Percentiles rank a stretch among this genome's conserved stretches.
phyloP scores from a whole-genome alignment of 208 protist genomes.

The Jaenimonas drosophilae region DNA sequence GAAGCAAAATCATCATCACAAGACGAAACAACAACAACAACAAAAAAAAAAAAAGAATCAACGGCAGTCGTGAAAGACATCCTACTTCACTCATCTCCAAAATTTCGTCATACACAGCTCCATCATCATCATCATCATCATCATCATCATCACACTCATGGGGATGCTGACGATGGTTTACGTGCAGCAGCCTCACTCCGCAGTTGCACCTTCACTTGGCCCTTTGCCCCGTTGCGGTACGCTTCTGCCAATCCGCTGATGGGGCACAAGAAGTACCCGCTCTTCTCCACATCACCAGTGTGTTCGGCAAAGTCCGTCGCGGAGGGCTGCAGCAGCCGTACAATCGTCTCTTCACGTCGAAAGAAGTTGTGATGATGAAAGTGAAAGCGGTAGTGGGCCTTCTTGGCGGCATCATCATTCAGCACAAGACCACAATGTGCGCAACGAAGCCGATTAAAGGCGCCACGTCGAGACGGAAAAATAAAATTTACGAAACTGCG shows the following conservation, averaged over 20 bases:
- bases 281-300: slow-evolving; percentile 15
- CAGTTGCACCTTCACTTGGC: slow-evolving; percentile 22
- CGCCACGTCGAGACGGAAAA: slow-evolving; percentile 24
- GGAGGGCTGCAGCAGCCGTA: slow-evolving; percentile 57
- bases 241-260: slow-evolving; percentile 31
- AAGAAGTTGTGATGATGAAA: slow-evolving; percentile 54
- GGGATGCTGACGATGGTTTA: not conserved
- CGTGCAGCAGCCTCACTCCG: slow-evolving; percentile 8
- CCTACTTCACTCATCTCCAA: too few species aligned
- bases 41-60: slow-evolving; percentile 4
- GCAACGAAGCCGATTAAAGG: slow-evolving; percentile 21
- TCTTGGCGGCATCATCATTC: slow-evolving; percentile 32
- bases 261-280: slow-evolving; percentile 14
- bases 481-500: slow-evolving; percentile 52
- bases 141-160: too few species aligned
- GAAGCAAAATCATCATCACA: not conserved
- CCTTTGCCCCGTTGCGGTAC: slow-evolving; percentile 24
- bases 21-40: slow-evolving; percentile 4
- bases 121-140: too few species aligned
- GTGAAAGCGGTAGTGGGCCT: slow-evolving; percentile 69
- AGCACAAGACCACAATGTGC: slow-evolving; percentile 54
- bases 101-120: too few species aligned
- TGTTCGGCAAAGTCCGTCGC: slow-evolving; percentile 39
- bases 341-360: slow-evolving; percentile 45
- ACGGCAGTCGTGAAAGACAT: not conserved